phyloP scores from a whole-genome alignment of 2,329 filamentous ascomycete species.

The Reticulascus tulasneorum region DNA sequence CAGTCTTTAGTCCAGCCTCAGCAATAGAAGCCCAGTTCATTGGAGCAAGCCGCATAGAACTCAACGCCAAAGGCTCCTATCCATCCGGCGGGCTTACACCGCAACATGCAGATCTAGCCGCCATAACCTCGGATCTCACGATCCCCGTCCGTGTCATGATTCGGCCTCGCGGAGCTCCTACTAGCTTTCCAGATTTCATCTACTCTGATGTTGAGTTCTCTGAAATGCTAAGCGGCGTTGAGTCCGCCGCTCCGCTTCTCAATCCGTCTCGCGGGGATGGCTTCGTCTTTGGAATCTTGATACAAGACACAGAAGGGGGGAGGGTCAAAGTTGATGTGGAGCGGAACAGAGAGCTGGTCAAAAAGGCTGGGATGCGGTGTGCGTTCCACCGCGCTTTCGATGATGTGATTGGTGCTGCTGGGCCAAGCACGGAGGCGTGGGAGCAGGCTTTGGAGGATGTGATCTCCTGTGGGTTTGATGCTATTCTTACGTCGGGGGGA shows the following conservation, averaged over 20 bases:
- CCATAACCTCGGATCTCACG: constrained; percentile 15
- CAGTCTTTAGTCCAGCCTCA: constrained; percentile 44
- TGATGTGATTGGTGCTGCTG: constrained; percentile 29
- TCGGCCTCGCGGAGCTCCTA: constrained; percentile 39
- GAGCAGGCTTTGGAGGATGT: constrained; percentile 29
- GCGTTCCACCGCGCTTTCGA: constrained; percentile 58
- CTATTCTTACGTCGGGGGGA: constrained; percentile 51
- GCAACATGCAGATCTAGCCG: constrained; percentile 30
- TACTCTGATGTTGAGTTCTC: constrained; percentile 42
- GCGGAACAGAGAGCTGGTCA: constrained; percentile 36
- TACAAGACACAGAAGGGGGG: not conserved
- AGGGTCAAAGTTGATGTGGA: constrained; percentile 32
- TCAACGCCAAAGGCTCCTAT: constrained; percentile 51
- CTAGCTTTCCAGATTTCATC: constrained; percentile 37
- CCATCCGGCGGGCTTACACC: constrained; percentile 49
- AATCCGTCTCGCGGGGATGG: constrained; percentile 42
- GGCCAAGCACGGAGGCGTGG: constrained; percentile 11
- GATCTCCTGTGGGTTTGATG: constrained; percentile 41
- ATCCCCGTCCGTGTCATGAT: constrained; percentile 52
- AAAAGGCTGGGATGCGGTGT: constrained; percentile 34
- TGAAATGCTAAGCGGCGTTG: constrained; percentile 31
- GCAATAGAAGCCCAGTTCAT: constrained; percentile 34
- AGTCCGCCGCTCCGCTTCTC: constrained; percentile 32
- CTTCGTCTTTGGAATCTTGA: constrained; percentile 52
- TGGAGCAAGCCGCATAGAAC: constrained; percentile 49